A percentile compares a stretch with the other conserved stretches of the same genome.
phyloP scores from a whole-genome alignment of 805 yeast species.

The Lipomyces mesembrius region DNA sequence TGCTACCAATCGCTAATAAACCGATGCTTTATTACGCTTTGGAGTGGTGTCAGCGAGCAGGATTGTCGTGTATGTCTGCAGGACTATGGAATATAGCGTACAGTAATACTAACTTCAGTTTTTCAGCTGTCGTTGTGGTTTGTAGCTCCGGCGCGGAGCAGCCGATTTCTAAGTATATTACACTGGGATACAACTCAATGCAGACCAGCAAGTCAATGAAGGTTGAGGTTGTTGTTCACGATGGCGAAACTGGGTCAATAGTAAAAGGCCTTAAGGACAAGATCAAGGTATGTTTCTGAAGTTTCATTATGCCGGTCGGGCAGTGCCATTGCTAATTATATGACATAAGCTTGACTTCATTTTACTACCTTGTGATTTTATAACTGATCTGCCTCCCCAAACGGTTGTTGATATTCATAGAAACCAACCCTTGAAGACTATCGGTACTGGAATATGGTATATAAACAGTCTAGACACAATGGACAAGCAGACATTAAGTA shows the following conservation, averaged over 20 bases:
- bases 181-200: conserved; percentile 31
- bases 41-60: conserved; percentile 75
- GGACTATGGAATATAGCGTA: neutral
- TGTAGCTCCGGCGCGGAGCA: conserved; percentile 56
- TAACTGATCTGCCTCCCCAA: conserved; percentile 91
- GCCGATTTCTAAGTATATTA: conserved; percentile 49
- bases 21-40: conserved; percentile 87
- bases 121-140: conserved; percentile 50
- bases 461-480: conserved; percentile 72
- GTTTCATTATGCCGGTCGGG: neutral
- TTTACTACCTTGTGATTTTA: conserved; percentile 90
- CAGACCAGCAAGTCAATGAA: conserved; percentile 50
- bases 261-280: conserved; percentile 53
- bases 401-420: conserved; percentile 82
- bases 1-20: conserved; percentile 85
- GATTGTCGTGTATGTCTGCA: conserved; percentile 33
- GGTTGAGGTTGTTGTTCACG: conserved; percentile 58
- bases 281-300: conserved; percentile 35
- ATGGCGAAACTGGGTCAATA: conserved; percentile 66
- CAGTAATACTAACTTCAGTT: neutral
- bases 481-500: conserved; percentile 70
- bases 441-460: conserved; percentile 79
- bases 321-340: neutral
- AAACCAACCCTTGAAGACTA: conserved; percentile 65
- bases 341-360: conserved; percentile 59